Base-by-base conservation (phyloP, 345 rosid genomes). In the Atalantia buxifolia region DNA sequence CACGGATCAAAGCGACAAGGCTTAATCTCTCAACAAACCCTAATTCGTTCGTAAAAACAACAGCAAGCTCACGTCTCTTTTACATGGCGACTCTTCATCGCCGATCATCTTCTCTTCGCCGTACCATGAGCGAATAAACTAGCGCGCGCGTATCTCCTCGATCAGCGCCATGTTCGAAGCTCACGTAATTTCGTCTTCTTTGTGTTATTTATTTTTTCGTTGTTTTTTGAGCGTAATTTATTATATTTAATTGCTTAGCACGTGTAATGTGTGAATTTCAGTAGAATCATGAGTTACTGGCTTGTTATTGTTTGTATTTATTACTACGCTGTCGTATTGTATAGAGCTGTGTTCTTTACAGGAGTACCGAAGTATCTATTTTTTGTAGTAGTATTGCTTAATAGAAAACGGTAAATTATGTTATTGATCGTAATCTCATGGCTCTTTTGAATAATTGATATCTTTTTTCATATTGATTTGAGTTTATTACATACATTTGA, bases 111-210 rank as follows among this genome's bases (percentile, higher is more conserved):
- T 79, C 83, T 75, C 27, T 78, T 81, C 59, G 42, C 68, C 81
- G 72, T 74, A 75, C 69, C 86, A 66, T 22, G 79, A 71, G 66
- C 66, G 85, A 83, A 73, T 73, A 40, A 48, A 50, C 69, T 10
- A 24, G 69, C n/a, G 53, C n/a, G 59, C 9, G 53, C 19, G 66
- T 27, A 13, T 40, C 77, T 12, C 70, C 67, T 33, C 60, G 75
- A 64, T 84, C 87, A 83, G 76, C 90, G 80, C 84, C 86, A 94
- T 94, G 98, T 94, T 94, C 75, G 97, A 94, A 89, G 94, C 94
- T 82, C 97, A 94, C 83, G 98, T 94, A 86, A 81, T 45, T 60
- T 67, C 19, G 25, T 16, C 7, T 19, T 12, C 22, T 53, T 53
- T 53, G 0, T 0, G 19, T 50, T 16, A 50, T 12, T 45, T 60